Evolutionary conservation across 208 protist genomes (phyloP).

Genomic region (Crithidia fasciculata): DNA sequence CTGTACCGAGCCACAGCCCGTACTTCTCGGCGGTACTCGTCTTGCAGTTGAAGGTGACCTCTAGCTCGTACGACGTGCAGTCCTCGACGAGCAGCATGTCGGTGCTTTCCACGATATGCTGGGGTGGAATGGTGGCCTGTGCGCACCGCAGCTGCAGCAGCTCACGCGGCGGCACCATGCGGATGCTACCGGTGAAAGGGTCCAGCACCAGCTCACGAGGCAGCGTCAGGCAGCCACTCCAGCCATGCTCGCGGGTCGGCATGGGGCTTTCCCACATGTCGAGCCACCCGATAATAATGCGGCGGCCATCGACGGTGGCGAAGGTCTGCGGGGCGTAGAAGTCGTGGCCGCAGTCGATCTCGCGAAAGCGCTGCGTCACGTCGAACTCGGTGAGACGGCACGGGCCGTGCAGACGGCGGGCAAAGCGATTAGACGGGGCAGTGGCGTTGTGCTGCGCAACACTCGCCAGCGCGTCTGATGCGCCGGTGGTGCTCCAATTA

Average conservation of each 20-base stretch:
- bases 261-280: slow-evolving; percentile 56
- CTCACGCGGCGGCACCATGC: slow-evolving; percentile 40
- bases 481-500: slow-evolving; percentile 1
- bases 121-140: slow-evolving; percentile 22
- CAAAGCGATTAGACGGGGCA: neutral
- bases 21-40: slow-evolving; percentile 58
- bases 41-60: slow-evolving; percentile 46
- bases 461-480: neutral
- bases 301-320: slow-evolving; percentile 35
- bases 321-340: slow-evolving; percentile 56
- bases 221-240: slow-evolving; percentile 46
- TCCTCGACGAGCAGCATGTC: slow-evolving; percentile 39
- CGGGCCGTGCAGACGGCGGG: neutral
- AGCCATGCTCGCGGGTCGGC: slow-evolving; percentile 41
- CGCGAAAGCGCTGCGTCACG: slow-evolving; percentile 36
- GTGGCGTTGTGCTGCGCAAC: neutral
- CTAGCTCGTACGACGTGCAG: slow-evolving; percentile 49
- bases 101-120: slow-evolving; percentile 29
- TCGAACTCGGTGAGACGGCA: slow-evolving; percentile 17
- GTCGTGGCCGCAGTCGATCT: slow-evolving; percentile 54
- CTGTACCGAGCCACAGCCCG: slow-evolving; percentile 58
- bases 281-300: slow-evolving; percentile 47
- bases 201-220: slow-evolving; percentile 44
- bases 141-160: slow-evolving; percentile 41
- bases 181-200: slow-evolving; percentile 19